Evolutionary conservation across 1,139 yeast species (phyloP).

Genomic region (Diutina ranongensis): DNA sequence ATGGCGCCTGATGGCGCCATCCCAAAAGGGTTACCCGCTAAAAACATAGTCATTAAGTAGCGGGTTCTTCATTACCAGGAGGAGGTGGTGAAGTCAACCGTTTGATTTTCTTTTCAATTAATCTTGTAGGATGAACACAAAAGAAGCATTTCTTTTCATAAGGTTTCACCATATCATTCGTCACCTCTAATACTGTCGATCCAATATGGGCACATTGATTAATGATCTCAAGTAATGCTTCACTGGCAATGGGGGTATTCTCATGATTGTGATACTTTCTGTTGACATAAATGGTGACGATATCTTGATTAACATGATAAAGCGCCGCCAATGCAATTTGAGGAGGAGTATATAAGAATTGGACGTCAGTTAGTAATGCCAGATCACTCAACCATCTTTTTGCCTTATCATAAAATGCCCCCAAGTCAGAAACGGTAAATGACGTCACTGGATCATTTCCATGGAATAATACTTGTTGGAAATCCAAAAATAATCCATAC

Average conservation of each 20-base stretch:
- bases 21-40: not conserved
- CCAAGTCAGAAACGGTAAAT: constrained; percentile 32
- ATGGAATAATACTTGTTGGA: constrained; percentile 47
- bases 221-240: constrained; percentile 27
- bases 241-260: not conserved
- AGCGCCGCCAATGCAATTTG: constrained; percentile 88
- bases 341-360: constrained; percentile 79
- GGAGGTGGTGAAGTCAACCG: constrained; percentile 12
- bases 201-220: constrained; percentile 39
- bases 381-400: constrained; percentile 53
- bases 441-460: constrained; percentile 20
- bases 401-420: constrained; percentile 56
- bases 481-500: constrained; percentile 88
- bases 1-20: too few species aligned
- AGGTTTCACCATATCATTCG: constrained; percentile 48
- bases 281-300: constrained; percentile 55
- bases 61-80: not conserved
- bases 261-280: too few species aligned
- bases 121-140: constrained; percentile 45
- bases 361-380: constrained; percentile 58
- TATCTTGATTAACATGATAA: constrained; percentile 50
- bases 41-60: not conserved
- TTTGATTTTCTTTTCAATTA: constrained; percentile 30
- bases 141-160: constrained; percentile 56
- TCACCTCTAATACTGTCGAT: constrained; percentile 25